phyloP scores from a whole-genome alignment of 495 filamentous ascomycete species.

The Chaetomidium leptoderma region DNA sequence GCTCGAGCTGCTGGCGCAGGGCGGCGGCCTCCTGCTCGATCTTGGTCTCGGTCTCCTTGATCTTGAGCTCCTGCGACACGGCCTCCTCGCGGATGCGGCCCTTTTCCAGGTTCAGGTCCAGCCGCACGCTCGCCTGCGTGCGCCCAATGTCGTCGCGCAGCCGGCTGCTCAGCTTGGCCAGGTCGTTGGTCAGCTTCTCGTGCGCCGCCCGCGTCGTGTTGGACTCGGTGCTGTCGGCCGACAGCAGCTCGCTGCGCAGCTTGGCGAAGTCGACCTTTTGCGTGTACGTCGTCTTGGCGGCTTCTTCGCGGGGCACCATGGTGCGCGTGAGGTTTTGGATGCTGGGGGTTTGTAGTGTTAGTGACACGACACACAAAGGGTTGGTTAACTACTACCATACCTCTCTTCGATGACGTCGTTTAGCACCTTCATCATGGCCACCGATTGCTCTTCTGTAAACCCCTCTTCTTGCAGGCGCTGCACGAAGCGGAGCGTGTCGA shows the following conservation, averaged over 20 bases:
- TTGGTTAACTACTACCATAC: too few species aligned
- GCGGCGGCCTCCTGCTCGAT: conserved; percentile 98
- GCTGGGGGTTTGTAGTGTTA: conserved; percentile 35
- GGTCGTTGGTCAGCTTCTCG: conserved; percentile 88
- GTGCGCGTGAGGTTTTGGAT: conserved; percentile 97
- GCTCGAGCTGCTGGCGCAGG: conserved; percentile 84
- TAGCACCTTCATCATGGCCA: conserved; percentile 95
- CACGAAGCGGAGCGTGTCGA: conserved; percentile 96
- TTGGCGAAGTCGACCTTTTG: conserved; percentile 99
- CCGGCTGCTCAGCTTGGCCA: conserved; percentile 83
- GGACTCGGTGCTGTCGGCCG: conserved; percentile 83
- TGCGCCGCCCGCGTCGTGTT: conserved; percentile 84
- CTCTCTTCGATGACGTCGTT: conserved; percentile 97
- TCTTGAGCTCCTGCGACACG: conserved; percentile 93
- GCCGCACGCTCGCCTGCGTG: conserved; percentile 82
- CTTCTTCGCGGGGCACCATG: conserved; percentile 96
- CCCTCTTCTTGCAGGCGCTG: conserved; percentile 85
- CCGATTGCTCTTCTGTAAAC: conserved; percentile 91
- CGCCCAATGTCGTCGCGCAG: conserved; percentile 90
- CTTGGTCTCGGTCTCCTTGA: conserved; percentile 96
- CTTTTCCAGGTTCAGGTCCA: conserved; percentile 96
- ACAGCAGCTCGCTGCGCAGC: conserved; percentile 87
- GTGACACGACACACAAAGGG: neutral
- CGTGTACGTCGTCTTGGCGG: conserved; percentile 83
- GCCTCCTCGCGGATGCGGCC: conserved; percentile 95